Conservation (phyloP, 768 basidiomycete species). For the Tephrocybe sp. region DNA sequence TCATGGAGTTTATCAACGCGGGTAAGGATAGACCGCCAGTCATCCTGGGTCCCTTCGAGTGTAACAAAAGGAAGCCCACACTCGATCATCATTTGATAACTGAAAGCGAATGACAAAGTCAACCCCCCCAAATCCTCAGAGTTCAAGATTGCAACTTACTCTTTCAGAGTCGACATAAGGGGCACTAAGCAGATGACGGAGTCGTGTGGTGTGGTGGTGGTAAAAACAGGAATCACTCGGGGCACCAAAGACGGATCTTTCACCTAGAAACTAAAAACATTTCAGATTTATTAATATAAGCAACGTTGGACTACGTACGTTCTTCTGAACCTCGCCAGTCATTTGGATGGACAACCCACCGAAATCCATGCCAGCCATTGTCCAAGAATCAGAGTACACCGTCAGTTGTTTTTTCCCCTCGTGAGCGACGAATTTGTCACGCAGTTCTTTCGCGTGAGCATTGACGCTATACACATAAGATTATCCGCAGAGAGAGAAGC, state of each 20-base stretch:
- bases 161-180: background rate
- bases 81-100: too few relatives aligned
- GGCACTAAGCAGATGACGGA: background rate
- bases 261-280: too few relatives aligned
- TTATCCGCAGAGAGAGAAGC: too few relatives aligned
- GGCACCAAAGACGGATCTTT: too few relatives aligned
- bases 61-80: too few relatives aligned
- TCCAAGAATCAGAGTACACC: slow-evolving; percentile 6
- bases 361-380: too few relatives aligned
- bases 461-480: slow-evolving; percentile 13
- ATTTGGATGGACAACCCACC: too few relatives aligned
- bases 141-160: slow-evolving; percentile 11
- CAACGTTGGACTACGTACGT: too few relatives aligned
- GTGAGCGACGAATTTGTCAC: slow-evolving; percentile 30
- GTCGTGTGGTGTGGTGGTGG: background rate
- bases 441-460: slow-evolving; percentile 27
- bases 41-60: slow-evolving; percentile 17
- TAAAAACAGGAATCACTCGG: background rate
- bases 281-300: background rate
- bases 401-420: slow-evolving; percentile 30
- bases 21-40: slow-evolving; percentile 19
- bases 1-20: slow-evolving; percentile 19
- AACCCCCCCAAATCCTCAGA: too few relatives aligned
- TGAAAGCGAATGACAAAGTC: too few relatives aligned
- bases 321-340: too few relatives aligned